These are phyloP conservation scores for Urochloa ruziziensis DNA, from an alignment of 176 grass and related monocot genomes.

Conservation along the genomic window DNA sequence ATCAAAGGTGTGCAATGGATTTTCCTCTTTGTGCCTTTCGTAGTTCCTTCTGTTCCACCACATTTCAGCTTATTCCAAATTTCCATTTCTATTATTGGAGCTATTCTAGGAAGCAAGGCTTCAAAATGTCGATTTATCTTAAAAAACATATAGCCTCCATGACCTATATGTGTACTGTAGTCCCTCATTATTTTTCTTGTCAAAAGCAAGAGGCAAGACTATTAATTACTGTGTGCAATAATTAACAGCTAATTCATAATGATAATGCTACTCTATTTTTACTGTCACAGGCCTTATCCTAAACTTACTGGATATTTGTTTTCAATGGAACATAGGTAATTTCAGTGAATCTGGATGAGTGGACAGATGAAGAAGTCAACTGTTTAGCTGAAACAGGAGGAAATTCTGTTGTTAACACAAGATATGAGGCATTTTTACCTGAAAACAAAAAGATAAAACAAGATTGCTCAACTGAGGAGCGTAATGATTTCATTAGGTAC, in stretches of 20 bases:
- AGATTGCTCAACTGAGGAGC: conserved; percentile 71
- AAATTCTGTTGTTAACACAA: conserved; percentile 74
- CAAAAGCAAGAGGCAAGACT: background rate
- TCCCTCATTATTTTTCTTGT: background rate
- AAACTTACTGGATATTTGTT: background rate
- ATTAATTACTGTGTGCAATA: background rate
- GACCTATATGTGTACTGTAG: background rate
- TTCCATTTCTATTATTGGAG: background rate
- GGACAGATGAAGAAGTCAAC: conserved; percentile 88
- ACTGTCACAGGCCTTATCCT: background rate
- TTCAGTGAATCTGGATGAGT: conserved; percentile 95
- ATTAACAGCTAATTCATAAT: background rate
- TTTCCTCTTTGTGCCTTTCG: background rate
- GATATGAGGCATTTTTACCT: conserved; percentile 83
- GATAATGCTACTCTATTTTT: background rate
- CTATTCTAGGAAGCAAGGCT: background rate
- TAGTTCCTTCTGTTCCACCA: background rate
- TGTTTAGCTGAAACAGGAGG: conserved; percentile 63
- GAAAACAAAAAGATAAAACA: conserved; percentile 69
- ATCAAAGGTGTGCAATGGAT: conserved; percentile 48
- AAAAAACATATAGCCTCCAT: background rate
- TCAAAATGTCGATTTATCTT: background rate
- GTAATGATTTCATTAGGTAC: conserved; percentile 79
- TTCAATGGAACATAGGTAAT: conserved; percentile 47
- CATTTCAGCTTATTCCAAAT: background rate